Base-by-base conservation (phyloP, 495 filamentous ascomycete genomes). In the Penicillium robsamsonii region DNA sequence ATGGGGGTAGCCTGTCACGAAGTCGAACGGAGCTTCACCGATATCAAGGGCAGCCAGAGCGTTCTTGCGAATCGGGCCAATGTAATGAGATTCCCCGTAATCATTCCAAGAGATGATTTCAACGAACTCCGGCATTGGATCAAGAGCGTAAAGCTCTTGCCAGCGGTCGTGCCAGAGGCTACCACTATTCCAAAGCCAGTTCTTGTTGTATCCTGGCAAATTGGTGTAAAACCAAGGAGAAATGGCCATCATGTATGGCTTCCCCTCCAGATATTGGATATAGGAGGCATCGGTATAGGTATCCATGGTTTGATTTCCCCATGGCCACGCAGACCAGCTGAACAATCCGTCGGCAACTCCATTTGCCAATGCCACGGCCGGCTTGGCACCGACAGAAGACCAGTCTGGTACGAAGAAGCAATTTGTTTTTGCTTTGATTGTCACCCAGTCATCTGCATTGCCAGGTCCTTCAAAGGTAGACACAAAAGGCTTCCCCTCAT, bases 381-480 rank as follows among this genome's bases (percentile, higher is more conserved):
- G 70, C 3, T 74, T 75, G 4, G 71, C 60, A 0, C 80, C 78
- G 7, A 84, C 66, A 31, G 78, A 81, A 5, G 84, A 79, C 83
- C 84, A 91, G 56, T 89, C 84, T 0, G 84, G 87, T 3, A 89
- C 76, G 48, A 90, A 82, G 56, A 83, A 87, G 31, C 69, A 62
- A 0, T 67, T 69, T 11, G 77, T 73, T 46, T 75, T 58, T 12
- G 70, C 58, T 37, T 84, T 83, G 56, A 90, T 86, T 1, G 56
- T 47, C 1, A 61, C 53, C 86, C 85, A 88, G 63, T 88, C 84
- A 33, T 73, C 69, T 2, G 78, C 75, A 61, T 79, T 81, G n/a
- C 59, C 65, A 6, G 78, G 69, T 2, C 87, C 88, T 61, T 91
- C 88, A 57, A 92, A 93, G 0, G 89, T 92, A 0, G 84, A 87